These are phyloP conservation scores for Rhynchospora pubera DNA, from an alignment of 176 grass and related monocot genomes.

Conservation along the genomic window DNA sequence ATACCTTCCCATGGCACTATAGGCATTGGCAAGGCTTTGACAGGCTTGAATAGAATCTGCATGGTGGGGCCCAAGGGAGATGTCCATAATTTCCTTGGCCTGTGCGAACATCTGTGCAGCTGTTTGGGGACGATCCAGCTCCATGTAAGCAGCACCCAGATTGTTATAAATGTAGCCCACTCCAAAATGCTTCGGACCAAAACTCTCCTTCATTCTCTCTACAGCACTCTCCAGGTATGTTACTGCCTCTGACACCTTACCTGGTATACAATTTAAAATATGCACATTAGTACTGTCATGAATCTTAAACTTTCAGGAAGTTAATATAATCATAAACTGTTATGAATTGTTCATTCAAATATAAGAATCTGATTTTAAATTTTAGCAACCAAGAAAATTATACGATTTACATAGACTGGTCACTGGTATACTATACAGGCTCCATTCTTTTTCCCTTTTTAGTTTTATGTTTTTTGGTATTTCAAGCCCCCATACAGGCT, in stretches of 20 bases:
- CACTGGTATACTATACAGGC: neutral
- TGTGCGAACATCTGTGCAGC: constrained; percentile 87
- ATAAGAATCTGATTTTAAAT: neutral
- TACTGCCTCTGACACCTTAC: constrained; percentile 59
- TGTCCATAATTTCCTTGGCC: constrained; percentile 75
- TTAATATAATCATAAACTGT: neutral
- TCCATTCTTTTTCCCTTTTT: neutral
- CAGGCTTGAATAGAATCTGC: constrained; percentile 72
- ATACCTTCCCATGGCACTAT: constrained; percentile 71
- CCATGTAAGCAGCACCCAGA: constrained; percentile 78
- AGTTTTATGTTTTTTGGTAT: too few species aligned
- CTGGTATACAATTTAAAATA: constrained; percentile 3
- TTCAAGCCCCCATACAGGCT: neutral
- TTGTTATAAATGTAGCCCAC: constrained; percentile 92
- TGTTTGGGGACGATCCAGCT: constrained; percentile 69
- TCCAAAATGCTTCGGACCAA: constrained; percentile 72
- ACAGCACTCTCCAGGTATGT: constrained; percentile 63
- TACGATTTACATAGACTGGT: neutral
- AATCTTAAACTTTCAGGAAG: neutral
- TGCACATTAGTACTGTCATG: neutral
- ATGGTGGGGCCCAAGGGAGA: constrained; percentile 70
- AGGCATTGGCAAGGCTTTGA: constrained; percentile 91
- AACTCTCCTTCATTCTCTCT: constrained; percentile 82
- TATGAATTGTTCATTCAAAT: neutral
- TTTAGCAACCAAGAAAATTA: neutral